Base-by-base conservation (phyloP, 2,329 filamentous ascomycete species). In the Thermothelomyces thermophilus region DNA sequence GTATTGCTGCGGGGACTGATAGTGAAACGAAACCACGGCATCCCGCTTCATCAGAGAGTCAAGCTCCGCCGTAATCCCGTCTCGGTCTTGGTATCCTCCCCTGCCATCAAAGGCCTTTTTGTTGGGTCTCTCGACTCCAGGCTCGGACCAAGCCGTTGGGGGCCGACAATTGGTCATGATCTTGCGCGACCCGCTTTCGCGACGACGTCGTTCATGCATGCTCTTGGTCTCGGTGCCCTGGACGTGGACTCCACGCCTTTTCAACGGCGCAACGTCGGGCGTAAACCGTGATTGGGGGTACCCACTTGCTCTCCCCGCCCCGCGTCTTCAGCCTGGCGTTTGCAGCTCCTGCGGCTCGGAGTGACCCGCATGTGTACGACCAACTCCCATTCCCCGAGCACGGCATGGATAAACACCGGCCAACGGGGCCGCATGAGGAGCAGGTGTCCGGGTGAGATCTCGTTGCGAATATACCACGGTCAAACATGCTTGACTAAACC, bases 231-330 rank as follows among this genome's bases (percentile, higher is more conserved):
- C 11, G 41, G 28, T 41, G 40, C 16, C n/a, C 33, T n/a, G 34
- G 20, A 45, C 3, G 2, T n/a, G 17, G 35, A 36, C 50, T 52
- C 41, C 33, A 48, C 44, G 44, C 47, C 39, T 51, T 46, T 37
- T 46, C 51, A 58, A 56, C 53, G 53, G 56, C 55, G 58, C 58
- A 28, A 60, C 58, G 58, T 58, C 50, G 58, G 42, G 43, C 51
- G 52, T 20, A 19, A 41, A 34, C 34, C 41, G 19, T 45, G 41
- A 54, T 46, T 45, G 52, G 48, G 34, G 24, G 43, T 9, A n/a
- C 43, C 17, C 41, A 28, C 36, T 17, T 34, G 45, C 26, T 40
- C 40, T 28, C 44, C 44, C 39, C 40, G 41, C 42, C 53, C 48
- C 42, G 41, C 46, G 46, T 24, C 45, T 50, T 52, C 49, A 51